phyloP scores from a whole-genome alignment of 352 stramenopile genomes.

The Phytophthora syringae region DNA sequence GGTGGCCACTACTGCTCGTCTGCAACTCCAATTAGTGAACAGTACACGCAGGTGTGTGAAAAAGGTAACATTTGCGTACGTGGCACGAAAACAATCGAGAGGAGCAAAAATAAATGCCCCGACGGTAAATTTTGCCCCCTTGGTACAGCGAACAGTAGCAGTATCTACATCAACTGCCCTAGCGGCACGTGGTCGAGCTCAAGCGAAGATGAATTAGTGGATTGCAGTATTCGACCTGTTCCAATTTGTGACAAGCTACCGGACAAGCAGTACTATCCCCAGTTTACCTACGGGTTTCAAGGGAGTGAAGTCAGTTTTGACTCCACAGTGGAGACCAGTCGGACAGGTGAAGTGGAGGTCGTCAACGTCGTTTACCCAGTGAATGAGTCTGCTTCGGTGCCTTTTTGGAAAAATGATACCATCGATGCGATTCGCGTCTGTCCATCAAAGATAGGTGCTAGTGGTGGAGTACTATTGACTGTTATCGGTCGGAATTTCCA shows the following conservation, averaged over 20 bases:
- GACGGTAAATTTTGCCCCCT: constrained; percentile 94
- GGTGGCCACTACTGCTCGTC: constrained; percentile 91
- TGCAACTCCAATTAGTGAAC: constrained; percentile 79
- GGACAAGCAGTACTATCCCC: constrained; percentile 81
- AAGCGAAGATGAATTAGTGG: constrained; percentile 82
- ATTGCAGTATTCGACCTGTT: constrained; percentile 91
- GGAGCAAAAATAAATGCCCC: constrained; percentile 92
- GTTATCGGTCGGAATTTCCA: constrained; percentile 96
- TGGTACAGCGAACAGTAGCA: constrained; percentile 86
- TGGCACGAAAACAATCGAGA: constrained; percentile 88
- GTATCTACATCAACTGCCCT: constrained; percentile 91
- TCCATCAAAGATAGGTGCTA: constrained; percentile 47
- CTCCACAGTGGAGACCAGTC: constrained; percentile 70
- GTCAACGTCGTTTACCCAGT: constrained; percentile 92
- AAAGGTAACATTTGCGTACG: constrained; percentile 91
- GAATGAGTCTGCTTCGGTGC: constrained; percentile 85
- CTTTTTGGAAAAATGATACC: constrained; percentile 95
- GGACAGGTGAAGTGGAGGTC: constrained; percentile 89
- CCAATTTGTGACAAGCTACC: constrained; percentile 94
- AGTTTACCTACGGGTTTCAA: constrained; percentile 79
- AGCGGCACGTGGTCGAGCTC: constrained; percentile 86
- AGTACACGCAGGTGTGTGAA: constrained; percentile 90
- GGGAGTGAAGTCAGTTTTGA: constrained; percentile 61
- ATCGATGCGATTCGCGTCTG: constrained; percentile 93
- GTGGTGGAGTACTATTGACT: constrained; percentile 75